phyloP scores from a whole-genome alignment of 148 eudicot species.

The Chenopodium formosanum region DNA sequence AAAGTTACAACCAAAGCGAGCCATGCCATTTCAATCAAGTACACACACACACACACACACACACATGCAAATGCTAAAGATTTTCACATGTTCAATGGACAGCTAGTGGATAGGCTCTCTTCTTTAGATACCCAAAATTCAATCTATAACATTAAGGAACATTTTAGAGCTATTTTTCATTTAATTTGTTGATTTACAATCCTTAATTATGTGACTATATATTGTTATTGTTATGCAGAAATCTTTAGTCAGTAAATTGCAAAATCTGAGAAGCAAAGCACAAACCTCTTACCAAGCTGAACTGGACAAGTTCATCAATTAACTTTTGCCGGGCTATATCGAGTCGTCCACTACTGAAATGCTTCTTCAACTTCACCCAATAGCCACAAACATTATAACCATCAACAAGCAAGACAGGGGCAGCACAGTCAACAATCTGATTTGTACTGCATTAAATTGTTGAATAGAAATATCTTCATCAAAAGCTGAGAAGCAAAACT shows the following conservation, averaged over 20 bases:
- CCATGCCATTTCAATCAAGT: neutral
- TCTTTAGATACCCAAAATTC: neutral
- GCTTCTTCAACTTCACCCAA: constrained; percentile 90
- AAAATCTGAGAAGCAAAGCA: constrained; percentile 30
- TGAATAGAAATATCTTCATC: constrained; percentile 18
- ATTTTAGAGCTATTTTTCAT: neutral
- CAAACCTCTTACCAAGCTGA: constrained; percentile 90
- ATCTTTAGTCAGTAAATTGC: neutral
- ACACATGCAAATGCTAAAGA: neutral
- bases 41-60: neutral
- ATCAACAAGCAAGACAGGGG: constrained; percentile 95
- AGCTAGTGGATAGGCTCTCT: neutral
- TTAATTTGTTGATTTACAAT: neutral
- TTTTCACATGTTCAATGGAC: neutral
- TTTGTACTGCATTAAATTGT: constrained; percentile 57
- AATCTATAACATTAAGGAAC: neutral
- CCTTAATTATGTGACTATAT: neutral
- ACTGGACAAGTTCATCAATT: constrained; percentile 74
- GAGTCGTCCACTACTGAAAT: constrained; percentile 82
- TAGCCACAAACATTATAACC: constrained; percentile 98
- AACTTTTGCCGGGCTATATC: constrained; percentile 92
- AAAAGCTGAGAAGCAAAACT: constrained; percentile 13
- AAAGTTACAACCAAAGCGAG: constrained; percentile 19
- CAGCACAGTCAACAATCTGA: constrained; percentile 71
- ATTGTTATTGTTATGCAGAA: neutral